Evolutionary conservation across 2,329 filamentous ascomycete species (phyloP).

Genomic region (Stromatinia cepivora): DNA sequence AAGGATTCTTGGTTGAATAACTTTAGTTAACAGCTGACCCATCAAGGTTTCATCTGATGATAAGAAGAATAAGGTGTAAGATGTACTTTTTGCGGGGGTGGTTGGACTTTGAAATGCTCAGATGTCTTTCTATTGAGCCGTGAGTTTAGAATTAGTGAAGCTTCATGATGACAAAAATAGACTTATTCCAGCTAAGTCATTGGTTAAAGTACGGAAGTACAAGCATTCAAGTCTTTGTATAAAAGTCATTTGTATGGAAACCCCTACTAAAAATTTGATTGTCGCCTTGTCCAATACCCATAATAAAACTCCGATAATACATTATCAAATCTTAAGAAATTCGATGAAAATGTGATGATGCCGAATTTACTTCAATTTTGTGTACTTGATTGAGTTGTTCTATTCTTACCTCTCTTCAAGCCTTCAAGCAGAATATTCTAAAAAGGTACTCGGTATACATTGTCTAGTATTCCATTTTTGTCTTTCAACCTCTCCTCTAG

Average conservation of each 20-base stretch:
- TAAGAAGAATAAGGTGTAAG: background rate
- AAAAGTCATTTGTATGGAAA: background rate
- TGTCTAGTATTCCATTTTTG: background rate
- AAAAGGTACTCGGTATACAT: background rate
- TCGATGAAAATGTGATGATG: background rate
- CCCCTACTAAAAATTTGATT: background rate
- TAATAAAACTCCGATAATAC: conserved; percentile 3
- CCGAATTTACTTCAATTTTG: background rate
- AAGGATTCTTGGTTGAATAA: background rate
- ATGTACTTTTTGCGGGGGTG: conserved; percentile 11
- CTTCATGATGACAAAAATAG: conserved; percentile 7
- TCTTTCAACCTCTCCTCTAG: background rate
- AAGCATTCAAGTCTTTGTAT: background rate
- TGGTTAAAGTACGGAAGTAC: background rate
- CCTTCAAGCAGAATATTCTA: background rate
- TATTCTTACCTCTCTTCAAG: background rate
- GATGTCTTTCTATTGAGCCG: conserved; percentile 8
- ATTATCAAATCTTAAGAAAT: conserved; percentile 2
- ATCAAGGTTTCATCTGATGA: conserved; percentile 13
- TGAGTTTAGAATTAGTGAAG: conserved; percentile 1
- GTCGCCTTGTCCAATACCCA: background rate
- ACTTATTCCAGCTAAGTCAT: background rate
- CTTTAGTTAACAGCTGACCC: background rate
- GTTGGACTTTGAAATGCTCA: background rate
- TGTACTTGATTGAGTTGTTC: background rate